Evolutionary conservation across 2,329 filamentous ascomycete species (phyloP).

Genomic region (Mycosphaerelloides madeirae): DNA sequence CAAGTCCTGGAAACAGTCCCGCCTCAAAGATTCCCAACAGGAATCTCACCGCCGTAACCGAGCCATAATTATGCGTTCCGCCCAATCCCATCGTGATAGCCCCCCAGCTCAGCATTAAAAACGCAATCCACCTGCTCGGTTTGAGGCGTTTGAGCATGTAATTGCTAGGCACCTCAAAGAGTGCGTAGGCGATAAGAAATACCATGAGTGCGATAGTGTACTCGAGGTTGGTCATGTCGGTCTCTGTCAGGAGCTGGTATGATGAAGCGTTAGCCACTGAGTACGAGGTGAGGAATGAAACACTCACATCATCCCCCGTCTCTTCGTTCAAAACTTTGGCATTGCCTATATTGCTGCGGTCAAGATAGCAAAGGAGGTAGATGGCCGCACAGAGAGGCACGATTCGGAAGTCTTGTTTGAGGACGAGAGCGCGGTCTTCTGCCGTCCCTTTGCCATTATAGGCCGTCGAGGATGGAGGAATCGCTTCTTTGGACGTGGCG

Average conservation of each 20-base stretch:
- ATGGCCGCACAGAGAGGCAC: slow-evolving; percentile 60
- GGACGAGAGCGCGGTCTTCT: slow-evolving; percentile 14
- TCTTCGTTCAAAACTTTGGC: slow-evolving; percentile 56
- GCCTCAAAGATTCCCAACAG: slow-evolving; percentile 47
- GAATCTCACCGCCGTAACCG: slow-evolving; percentile 42
- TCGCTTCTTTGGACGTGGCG: background rate
- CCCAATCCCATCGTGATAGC: slow-evolving; percentile 35
- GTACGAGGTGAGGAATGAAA: background rate
- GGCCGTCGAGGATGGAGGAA: background rate
- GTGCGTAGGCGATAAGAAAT: slow-evolving; percentile 54
- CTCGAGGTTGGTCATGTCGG: slow-evolving; percentile 57
- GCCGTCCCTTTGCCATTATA: slow-evolving; percentile 6
- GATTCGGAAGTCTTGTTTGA: slow-evolving; percentile 56
- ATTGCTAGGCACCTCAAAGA: slow-evolving; percentile 43
- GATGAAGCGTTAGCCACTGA: background rate
- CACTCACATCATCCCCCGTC: slow-evolving; percentile 48
- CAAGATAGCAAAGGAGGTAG: slow-evolving; percentile 64
- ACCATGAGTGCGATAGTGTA: slow-evolving; percentile 49
- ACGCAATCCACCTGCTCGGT: slow-evolving; percentile 35
- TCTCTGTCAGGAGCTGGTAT: slow-evolving; percentile 51
- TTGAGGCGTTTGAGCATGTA: slow-evolving; percentile 41
- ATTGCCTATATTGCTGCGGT: slow-evolving; percentile 54
- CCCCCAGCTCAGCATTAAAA: slow-evolving; percentile 30
- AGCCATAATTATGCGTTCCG: slow-evolving; percentile 40
- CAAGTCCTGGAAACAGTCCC: slow-evolving; percentile 52